phyloP scores from a whole-genome alignment of 2,329 filamentous ascomycete species.

The Knufia petricola region DNA sequence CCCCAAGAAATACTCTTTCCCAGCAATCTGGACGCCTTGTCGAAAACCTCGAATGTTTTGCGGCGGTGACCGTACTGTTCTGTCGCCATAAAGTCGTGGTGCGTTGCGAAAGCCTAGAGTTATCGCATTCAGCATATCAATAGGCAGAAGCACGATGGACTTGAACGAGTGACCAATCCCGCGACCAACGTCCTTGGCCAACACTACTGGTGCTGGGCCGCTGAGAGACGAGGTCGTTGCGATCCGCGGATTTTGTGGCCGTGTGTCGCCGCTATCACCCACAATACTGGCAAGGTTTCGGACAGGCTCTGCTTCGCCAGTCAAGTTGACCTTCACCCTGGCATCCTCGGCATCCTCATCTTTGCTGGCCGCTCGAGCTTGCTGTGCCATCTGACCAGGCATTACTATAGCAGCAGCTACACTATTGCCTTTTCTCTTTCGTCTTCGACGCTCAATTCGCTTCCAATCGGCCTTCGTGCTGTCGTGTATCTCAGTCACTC shows the following conservation, averaged over 20 bases:
- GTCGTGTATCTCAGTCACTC: slow-evolving; percentile 40
- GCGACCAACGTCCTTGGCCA: slow-evolving; percentile 18
- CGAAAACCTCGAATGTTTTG: slow-evolving; percentile 37
- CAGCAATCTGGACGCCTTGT: slow-evolving; percentile 36
- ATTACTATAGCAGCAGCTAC: slow-evolving; percentile 14
- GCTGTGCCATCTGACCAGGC: slow-evolving; percentile 18
- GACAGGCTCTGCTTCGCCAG: slow-evolving; percentile 19
- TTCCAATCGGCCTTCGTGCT: slow-evolving; percentile 40
- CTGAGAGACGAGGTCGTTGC: slow-evolving; percentile 9
- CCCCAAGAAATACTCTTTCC: slow-evolving; percentile 37
- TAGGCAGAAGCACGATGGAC: slow-evolving; percentile 28
- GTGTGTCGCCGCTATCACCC: background rate
- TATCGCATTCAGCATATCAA: slow-evolving; percentile 41
- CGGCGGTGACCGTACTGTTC: slow-evolving; percentile 37
- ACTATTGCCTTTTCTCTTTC: slow-evolving; percentile 25
- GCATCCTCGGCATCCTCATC: slow-evolving; percentile 8
- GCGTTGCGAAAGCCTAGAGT: slow-evolving; percentile 46
- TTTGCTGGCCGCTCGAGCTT: slow-evolving; percentile 11
- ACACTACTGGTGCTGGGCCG: slow-evolving; percentile 11
- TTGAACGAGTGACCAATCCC: slow-evolving; percentile 20
- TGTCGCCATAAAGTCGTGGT: slow-evolving; percentile 44
- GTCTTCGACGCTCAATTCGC: slow-evolving; percentile 36
- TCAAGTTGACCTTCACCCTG: slow-evolving; percentile 10
- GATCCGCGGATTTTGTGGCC: background rate
- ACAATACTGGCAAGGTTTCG: background rate